Percentiles rank a stretch among this genome's conserved stretches.
Evolutionary conservation across 495 filamentous ascomycete genomes (phyloP).

Genomic region (Penicillium waksmanii): DNA sequence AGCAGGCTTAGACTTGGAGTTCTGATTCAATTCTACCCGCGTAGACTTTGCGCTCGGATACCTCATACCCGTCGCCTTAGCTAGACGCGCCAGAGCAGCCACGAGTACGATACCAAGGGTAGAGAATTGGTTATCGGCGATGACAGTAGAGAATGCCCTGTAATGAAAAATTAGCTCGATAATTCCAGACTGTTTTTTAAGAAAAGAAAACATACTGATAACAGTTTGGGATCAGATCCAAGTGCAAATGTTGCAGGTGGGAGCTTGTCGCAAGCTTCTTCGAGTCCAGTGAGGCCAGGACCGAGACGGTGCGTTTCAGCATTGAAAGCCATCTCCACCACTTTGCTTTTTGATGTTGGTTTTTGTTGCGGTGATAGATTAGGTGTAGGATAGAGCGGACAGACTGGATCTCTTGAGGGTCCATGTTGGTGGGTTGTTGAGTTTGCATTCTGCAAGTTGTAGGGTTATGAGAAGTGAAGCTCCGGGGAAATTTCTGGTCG

Average conservation of each 20-base stretch:
- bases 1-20: not conserved
- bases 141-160: slow-evolving; percentile 69
- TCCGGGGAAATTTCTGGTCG: not conserved
- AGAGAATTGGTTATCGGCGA: slow-evolving; percentile 75
- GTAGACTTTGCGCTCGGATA: slow-evolving; percentile 15
- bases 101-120: slow-evolving; percentile 76
- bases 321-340: slow-evolving; percentile 76
- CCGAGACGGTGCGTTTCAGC: slow-evolving; percentile 62
- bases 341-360: slow-evolving; percentile 71
- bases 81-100: slow-evolving; percentile 64
- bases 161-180: not conserved
- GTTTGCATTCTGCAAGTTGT: not conserved
- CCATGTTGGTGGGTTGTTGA: slow-evolving; percentile 27
- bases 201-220: slow-evolving; percentile 45
- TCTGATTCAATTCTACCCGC: slow-evolving; percentile 3
- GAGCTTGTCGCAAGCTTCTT: not conserved
- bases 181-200: not conserved
- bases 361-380: slow-evolving; percentile 77
- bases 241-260: slow-evolving; percentile 35
- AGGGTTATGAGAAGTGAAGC: not conserved
- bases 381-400: slow-evolving; percentile 56
- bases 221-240: slow-evolving; percentile 44
- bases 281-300: slow-evolving; percentile 47
- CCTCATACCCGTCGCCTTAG: slow-evolving; percentile 45
- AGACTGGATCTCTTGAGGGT: slow-evolving; percentile 33